Base-by-base conservation (phyloP, 2,329 filamentous ascomycete species). In the Geosmithia putterillii region DNA sequence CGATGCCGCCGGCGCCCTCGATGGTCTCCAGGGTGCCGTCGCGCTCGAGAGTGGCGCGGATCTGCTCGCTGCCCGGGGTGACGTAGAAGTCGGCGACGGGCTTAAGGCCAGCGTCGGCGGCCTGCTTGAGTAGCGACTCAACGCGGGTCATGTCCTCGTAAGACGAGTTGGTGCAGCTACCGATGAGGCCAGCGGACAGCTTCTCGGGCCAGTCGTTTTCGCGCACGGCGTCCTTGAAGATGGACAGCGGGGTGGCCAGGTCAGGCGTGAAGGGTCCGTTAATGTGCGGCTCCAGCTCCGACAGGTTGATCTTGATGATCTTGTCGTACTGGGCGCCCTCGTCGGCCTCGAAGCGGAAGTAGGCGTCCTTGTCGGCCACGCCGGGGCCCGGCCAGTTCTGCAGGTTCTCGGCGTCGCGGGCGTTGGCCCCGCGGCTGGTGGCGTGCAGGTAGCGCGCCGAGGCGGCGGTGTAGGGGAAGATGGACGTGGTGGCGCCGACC, bases 111-210 rank as follows among this genome's bases (percentile, higher is more conserved):
- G 88, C 92, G 46, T 81, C 79, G 42, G 81, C 75, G 9, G 92
- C 92, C 62, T 95, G 89, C 63, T 90, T 89, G 46, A 96, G 86
- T 45, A 98, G 77, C 57, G 88, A 80, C 65, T 95, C 90, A 14
- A 89, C 86, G 48, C 90, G 83, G 32, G 89, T 94, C 92, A 98
- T 98, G 60, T 98, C 92, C 65, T 95, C 84, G 62, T 96, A 98
- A 2, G 92, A 96, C 62, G 86, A 94, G 74, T 98, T 98, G 42
- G 92, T 98, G 72, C 92, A 98, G 67, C 88, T 95, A 47, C 92
- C 92, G 58, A 98, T 98, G 44, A 98, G 74, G 42, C 89, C 89
- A 21, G 92, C 90, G 12, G 88, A 92, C 48, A 98, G 83, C 49
- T 82, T 87, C 58, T 86, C 77, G 2, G 92, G 92, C 92, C 92